Conservation (phyloP, 2,329 filamentous ascomycete genomes). For the Dryadomyces quercivorus region DNA sequence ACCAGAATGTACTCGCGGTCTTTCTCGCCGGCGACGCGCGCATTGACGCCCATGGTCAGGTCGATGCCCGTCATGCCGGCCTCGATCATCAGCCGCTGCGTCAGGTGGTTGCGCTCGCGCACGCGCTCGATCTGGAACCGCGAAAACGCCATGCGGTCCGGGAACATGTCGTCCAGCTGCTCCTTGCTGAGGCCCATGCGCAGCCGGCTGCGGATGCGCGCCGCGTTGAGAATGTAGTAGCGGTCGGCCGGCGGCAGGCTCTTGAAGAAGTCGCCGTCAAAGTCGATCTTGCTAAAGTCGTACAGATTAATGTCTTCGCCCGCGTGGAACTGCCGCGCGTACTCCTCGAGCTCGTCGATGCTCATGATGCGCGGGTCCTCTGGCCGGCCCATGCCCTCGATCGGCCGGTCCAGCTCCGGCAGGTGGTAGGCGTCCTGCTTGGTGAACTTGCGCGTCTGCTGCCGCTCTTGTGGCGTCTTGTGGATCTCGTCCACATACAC, state of each 20-base stretch:
- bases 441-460: conserved; percentile 63
- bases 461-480: conserved; percentile 66
- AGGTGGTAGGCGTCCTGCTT: conserved; percentile 94
- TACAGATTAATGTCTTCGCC: conserved; percentile 88
- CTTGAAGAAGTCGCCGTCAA: conserved; percentile 88
- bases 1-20: conserved; percentile 92
- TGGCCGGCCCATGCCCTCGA: conserved; percentile 76
- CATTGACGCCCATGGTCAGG: conserved; percentile 51
- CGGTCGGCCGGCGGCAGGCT: conserved; percentile 81
- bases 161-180: conserved; percentile 92
- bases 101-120: conserved; percentile 82
- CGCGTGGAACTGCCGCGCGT: conserved; percentile 80
- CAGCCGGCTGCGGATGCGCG: conserved; percentile 72
- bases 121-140: conserved; percentile 94
- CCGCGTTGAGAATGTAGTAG: conserved; percentile 96
- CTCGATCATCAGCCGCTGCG: conserved; percentile 86
- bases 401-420: conserved; percentile 66
- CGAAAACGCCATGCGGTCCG: conserved; percentile 93
- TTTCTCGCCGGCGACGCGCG: conserved; percentile 69
- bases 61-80: conserved; percentile 78
- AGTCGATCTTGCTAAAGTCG: conserved; percentile 98
- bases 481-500: conserved; percentile 87
- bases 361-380: conserved; percentile 96
- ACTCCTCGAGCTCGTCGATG: conserved; percentile 84
- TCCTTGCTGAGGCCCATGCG: conserved; percentile 96